A percentile compares a stretch with the other conserved stretches of the same genome.
Evolutionary conservation across 1,284 basidiomycete species (phyloP).

Genomic region (Apiotrichum siamense): DNA sequence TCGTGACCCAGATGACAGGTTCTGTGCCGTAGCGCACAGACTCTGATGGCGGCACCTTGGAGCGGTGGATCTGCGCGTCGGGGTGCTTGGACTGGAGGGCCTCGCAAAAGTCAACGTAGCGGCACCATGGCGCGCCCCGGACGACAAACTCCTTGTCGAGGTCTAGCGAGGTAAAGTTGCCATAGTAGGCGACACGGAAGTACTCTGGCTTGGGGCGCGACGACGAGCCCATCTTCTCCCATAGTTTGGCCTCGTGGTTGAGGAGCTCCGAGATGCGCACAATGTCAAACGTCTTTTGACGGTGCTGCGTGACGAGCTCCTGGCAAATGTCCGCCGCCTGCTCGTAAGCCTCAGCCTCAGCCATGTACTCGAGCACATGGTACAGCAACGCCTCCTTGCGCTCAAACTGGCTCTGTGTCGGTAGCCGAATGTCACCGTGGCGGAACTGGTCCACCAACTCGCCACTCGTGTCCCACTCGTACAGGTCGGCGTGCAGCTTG

Average conservation of each 20-base stretch:
- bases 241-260: slow-evolving; percentile 70
- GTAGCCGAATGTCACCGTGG: slow-evolving; percentile 64
- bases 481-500: slow-evolving; percentile 86
- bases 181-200: slow-evolving; percentile 63
- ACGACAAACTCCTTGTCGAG: slow-evolving; percentile 45
- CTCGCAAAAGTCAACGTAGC: slow-evolving; percentile 59
- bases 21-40: slow-evolving; percentile 73
- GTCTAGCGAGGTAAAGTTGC: slow-evolving; percentile 37
- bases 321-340: slow-evolving; percentile 87
- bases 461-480: slow-evolving; percentile 75
- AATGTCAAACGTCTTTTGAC: slow-evolving; percentile 81
- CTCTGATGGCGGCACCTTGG: slow-evolving; percentile 67
- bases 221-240: slow-evolving; percentile 75
- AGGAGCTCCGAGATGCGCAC: slow-evolving; percentile 75
- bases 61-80: slow-evolving; percentile 72
- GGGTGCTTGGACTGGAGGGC: slow-evolving; percentile 88
- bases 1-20: slow-evolving; percentile 81
- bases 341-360: slow-evolving; percentile 94
- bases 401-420: slow-evolving; percentile 88
- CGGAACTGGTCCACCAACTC: slow-evolving; percentile 73
- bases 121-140: slow-evolving; percentile 37
- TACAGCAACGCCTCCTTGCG: slow-evolving; percentile 86
- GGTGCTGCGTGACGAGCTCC: slow-evolving; percentile 77
- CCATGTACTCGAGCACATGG: slow-evolving; percentile 78
- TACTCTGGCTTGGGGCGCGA: slow-evolving; percentile 83